These are phyloP conservation scores for Xanthoceras sorbifolium DNA, from an alignment of 345 rosid genomes.

Conservation along the genomic window DNA sequence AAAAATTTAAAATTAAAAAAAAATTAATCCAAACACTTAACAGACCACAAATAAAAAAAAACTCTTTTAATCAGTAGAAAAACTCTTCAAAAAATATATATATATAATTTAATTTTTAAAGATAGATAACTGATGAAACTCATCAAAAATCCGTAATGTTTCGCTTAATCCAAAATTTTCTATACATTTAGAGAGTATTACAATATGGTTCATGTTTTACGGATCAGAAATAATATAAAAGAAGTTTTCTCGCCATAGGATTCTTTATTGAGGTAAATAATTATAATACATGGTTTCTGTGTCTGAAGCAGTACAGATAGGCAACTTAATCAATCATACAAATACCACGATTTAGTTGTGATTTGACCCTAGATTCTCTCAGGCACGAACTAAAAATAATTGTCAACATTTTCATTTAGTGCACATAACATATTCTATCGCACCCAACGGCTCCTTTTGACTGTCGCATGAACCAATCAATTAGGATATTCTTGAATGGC, in stretches of 20 bases:
- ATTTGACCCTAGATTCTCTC: conserved; percentile 2
- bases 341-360: background rate
- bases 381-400: background rate
- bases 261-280: background rate
- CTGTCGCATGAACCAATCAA: background rate
- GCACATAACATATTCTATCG: background rate
- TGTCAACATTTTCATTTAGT: background rate
- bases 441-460: background rate
- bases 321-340: background rate
- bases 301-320: background rate
- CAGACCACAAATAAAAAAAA: no score
- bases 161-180: no score
- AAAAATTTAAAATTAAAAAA: no score
- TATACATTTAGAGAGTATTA: background rate
- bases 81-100: no score
- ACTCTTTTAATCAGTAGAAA: no score
- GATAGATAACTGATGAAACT: no score
- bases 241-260: background rate
- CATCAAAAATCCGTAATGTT: no score
- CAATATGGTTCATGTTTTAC: background rate
- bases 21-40: no score
- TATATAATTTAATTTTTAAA: no score
- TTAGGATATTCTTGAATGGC: background rate
- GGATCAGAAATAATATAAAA: background rate
- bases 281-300: background rate